Conservation (phyloP, 257 asterid species). For the Orobanche coerulescens region DNA sequence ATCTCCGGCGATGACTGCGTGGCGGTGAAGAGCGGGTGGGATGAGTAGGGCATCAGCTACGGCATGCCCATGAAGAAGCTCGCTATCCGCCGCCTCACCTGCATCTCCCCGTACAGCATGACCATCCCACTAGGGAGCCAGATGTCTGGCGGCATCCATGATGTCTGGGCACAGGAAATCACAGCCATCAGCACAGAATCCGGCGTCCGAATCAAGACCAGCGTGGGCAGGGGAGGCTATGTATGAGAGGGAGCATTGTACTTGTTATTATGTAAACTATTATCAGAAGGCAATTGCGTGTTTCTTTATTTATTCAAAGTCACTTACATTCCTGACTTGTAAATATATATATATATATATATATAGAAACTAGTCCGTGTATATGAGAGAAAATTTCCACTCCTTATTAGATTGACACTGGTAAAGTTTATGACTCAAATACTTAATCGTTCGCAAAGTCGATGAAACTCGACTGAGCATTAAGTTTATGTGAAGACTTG, state of each 20-base stretch:
- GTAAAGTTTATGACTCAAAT: no score
- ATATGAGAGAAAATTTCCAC: no score
- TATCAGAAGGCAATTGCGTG: no score
- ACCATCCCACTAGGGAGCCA: constrained; percentile 86
- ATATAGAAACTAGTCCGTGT: no score
- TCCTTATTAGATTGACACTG: no score
- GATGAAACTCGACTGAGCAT: no score
- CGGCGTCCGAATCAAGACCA: constrained; percentile 69
- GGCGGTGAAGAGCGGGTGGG: constrained; percentile 94
- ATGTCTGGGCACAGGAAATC: constrained; percentile 62
- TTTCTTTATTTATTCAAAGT: no score
- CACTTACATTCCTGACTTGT: no score
- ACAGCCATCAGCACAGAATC: constrained; percentile 72
- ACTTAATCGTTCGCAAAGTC: no score
- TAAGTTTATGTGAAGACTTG: no score
- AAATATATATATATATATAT: no score
- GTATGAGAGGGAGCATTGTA: constrained; percentile 61
- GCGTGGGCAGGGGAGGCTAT: constrained; percentile 68
- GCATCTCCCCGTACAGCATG: constrained; percentile 80
- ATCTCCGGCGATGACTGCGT: constrained; percentile 86
- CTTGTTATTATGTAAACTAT: no score
- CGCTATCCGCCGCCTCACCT: constrained; percentile 55
- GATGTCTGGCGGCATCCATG: constrained; percentile 89
- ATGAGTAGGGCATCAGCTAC: constrained; percentile 67
- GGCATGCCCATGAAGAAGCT: constrained; percentile 72